Evolutionary conservation across 306 rosid species (phyloP).

Genomic region (Pyrus pyrifolia): DNA sequence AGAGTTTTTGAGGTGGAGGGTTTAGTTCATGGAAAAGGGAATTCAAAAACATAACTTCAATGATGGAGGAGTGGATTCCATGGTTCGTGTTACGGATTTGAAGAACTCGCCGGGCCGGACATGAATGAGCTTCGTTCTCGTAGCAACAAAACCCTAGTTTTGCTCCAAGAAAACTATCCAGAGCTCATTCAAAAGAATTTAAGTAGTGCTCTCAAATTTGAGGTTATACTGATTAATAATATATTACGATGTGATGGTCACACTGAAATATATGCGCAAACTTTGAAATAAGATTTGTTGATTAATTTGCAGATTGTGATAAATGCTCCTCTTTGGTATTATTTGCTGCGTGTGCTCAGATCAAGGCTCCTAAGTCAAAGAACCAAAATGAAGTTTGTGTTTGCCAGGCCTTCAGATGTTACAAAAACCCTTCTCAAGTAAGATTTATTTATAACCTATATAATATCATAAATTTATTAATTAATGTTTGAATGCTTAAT

Average conservation of each 20-base stretch:
- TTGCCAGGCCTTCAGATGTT: conserved; percentile 50
- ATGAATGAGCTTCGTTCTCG: conserved; percentile 48
- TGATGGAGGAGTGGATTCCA: conserved; percentile 54
- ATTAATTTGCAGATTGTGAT: conserved; percentile 45
- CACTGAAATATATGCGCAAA: no score
- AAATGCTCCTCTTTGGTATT: conserved; percentile 79
- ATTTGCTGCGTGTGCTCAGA: conserved; percentile 44
- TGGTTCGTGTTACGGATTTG: conserved; percentile 58
- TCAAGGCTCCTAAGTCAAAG: conserved; percentile 43
- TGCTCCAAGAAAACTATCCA: conserved; percentile 59
- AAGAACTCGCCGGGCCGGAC: conserved; percentile 40
- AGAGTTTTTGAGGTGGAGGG: conserved; percentile 53
- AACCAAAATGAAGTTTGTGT: conserved; percentile 48
- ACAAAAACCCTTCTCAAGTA: conserved; percentile 65
- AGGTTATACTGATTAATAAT: no score
- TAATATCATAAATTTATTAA: background rate
- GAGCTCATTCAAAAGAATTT: conserved; percentile 44
- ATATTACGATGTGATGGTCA: background rate
- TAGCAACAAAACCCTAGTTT: conserved; percentile 31
- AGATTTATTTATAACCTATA: background rate
- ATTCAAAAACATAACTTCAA: conserved; percentile 38
- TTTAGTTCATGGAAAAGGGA: conserved; percentile 54
- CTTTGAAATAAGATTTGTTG: background rate
- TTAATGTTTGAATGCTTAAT: background rate
- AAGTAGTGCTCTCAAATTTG: conserved; percentile 2